These are phyloP conservation scores for Tetrahymena borealis DNA, from an alignment of 73 alveolate species.

Conservation along the genomic window DNA sequence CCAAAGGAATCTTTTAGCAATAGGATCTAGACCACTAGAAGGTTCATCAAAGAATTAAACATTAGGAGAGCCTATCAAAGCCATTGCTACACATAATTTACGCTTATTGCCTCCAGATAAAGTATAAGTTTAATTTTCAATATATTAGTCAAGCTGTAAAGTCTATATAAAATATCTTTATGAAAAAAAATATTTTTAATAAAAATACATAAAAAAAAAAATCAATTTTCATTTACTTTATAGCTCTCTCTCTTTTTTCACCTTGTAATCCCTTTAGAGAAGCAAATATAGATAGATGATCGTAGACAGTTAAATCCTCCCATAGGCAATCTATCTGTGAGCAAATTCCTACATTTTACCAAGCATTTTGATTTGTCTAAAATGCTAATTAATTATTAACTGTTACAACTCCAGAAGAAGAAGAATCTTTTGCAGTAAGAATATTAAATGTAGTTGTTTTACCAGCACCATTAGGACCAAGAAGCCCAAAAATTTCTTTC, in stretches of 20 bases:
- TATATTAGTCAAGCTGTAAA: slow-evolving; percentile 38
- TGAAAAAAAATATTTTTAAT: no score
- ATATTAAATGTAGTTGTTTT: slow-evolving; percentile 77
- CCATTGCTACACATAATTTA: slow-evolving; percentile 70
- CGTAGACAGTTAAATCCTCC: slow-evolving; percentile 58
- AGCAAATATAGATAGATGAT: slow-evolving; percentile 52
- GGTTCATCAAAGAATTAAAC: slow-evolving; percentile 68
- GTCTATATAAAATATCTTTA: slow-evolving; percentile 44
- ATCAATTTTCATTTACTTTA: neutral
- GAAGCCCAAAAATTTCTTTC: slow-evolving; percentile 65
- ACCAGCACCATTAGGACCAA: slow-evolving; percentile 90
- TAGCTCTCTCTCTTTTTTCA: neutral
- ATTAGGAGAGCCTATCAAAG: slow-evolving; percentile 65
- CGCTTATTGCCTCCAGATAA: slow-evolving; percentile 88
- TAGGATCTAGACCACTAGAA: slow-evolving; percentile 69
- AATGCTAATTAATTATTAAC: slow-evolving; percentile 12
- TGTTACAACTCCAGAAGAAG: neutral
- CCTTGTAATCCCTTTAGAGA: slow-evolving; percentile 28
- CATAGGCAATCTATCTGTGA: slow-evolving; percentile 64
- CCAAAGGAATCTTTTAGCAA: slow-evolving; percentile 57
- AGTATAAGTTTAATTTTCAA: slow-evolving; percentile 32
- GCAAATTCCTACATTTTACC: slow-evolving; percentile 47
- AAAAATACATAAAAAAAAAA: neutral
- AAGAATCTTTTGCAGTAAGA: slow-evolving; percentile 19
- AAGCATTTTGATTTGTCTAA: neutral